Percentiles rank a stretch among this genome's conserved stretches.
Conservation (phyloP, 352 stramenopile species). For the Phytophthora rubi region DNA sequence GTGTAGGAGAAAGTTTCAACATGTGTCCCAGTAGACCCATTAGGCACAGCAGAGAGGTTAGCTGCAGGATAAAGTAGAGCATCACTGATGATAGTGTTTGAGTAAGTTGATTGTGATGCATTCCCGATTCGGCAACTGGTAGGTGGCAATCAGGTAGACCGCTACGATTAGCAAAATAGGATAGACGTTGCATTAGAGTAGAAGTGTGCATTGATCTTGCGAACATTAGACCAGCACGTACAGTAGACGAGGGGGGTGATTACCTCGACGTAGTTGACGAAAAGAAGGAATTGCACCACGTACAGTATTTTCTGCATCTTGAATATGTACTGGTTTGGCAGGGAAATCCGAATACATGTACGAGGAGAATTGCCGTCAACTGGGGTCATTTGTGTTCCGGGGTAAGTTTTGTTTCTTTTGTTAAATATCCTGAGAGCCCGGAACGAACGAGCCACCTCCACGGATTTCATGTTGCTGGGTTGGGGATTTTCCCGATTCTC, state of each 20-base stretch:
- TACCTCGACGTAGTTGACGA: background rate
- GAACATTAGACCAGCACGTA: background rate
- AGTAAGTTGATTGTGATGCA: background rate
- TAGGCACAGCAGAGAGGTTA: constrained; percentile 6
- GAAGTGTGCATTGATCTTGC: background rate
- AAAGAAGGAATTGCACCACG: background rate
- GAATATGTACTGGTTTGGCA: background rate
- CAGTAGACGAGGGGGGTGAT: background rate
- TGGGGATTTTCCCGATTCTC: background rate
- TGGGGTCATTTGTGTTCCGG: background rate
- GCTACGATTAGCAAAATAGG: background rate
- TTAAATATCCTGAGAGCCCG: background rate
- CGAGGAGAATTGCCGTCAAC: background rate
- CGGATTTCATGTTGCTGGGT: no score
- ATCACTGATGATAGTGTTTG: constrained; percentile 2
- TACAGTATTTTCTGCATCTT: background rate
- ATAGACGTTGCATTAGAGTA: background rate
- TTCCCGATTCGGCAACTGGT: constrained; percentile 17
- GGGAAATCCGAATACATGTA: background rate
- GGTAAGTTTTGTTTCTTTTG: background rate
- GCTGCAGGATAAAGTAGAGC: constrained; percentile 10
- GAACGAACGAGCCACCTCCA: background rate
- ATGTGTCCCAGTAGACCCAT: background rate
- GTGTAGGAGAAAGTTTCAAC: constrained; percentile 10
- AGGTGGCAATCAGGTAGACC: background rate